A percentile compares a stretch with the other conserved stretches of the same genome.
Conservation (phyloP, 2,329 filamentous ascomycete genomes). For the Parastagonospora avenae region DNA sequence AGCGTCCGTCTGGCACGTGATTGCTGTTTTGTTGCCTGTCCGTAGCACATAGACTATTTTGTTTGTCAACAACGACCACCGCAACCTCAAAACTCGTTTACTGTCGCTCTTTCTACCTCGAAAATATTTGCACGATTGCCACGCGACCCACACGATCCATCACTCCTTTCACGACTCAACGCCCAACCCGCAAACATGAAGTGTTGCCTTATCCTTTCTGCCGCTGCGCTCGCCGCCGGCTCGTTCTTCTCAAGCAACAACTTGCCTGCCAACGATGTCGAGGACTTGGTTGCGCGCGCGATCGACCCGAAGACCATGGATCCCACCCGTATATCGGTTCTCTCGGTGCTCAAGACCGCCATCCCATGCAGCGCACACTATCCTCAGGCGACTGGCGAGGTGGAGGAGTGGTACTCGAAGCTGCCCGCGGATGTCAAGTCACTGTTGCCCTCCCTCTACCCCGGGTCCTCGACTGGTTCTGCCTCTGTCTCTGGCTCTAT, state of each 20-base stretch:
- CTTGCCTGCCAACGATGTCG: not conserved
- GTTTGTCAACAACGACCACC: slow-evolving; percentile 12
- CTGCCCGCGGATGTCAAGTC: slow-evolving; percentile 18
- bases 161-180: not conserved
- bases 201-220: not conserved
- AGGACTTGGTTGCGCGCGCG: slow-evolving; percentile 6
- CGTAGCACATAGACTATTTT: slow-evolving; percentile 1
- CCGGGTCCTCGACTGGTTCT: slow-evolving; percentile 5
- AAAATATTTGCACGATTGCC: not conserved
- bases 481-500: not conserved
- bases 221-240: not conserved
- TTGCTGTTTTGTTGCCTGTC: too few relatives aligned
- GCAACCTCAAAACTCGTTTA: slow-evolving; percentile 1
- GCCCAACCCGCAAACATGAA: slow-evolving; percentile 9
- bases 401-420: slow-evolving; percentile 17
- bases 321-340: slow-evolving; percentile 16
- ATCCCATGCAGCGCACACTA: slow-evolving; percentile 8
- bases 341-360: slow-evolving; percentile 21
- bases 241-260: not conserved
- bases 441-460: slow-evolving; percentile 15
- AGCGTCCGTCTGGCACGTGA: too few relatives aligned
- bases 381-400: slow-evolving; percentile 9
- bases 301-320: slow-evolving; percentile 19
- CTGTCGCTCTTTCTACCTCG: not conserved
- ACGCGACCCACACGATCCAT: not conserved